These are phyloP conservation scores for Coniosporium apollinis DNA, from an alignment of 495 filamentous ascomycete genomes.

Conservation along the genomic window DNA sequence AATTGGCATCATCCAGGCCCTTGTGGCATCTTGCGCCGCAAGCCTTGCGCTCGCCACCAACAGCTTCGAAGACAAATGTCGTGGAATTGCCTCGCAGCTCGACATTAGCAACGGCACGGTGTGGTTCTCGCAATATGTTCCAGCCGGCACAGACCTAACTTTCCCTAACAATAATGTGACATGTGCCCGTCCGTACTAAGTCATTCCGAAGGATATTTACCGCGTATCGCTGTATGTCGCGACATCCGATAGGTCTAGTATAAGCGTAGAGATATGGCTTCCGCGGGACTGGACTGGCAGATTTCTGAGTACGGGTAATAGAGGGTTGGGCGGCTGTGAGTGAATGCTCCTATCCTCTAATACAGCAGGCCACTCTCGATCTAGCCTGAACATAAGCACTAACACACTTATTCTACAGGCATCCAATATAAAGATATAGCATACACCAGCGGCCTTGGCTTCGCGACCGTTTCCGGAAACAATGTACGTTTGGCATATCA, in stretches of 20 bases:
- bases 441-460: slow-evolving; percentile 27
- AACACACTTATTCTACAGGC: no score
- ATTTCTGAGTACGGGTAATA: slow-evolving; percentile 19
- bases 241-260: slow-evolving; percentile 35
- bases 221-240: slow-evolving; percentile 38
- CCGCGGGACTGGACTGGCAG: slow-evolving; percentile 24
- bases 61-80: no score
- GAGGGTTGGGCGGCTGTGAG: slow-evolving; percentile 17
- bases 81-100: no score
- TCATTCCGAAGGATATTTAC: slow-evolving; percentile 32
- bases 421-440: slow-evolving; percentile 16
- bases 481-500: no score
- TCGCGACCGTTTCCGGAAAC: slow-evolving; percentile 32
- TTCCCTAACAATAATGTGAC: slow-evolving; percentile 30
- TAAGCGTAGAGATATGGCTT: slow-evolving; percentile 44
- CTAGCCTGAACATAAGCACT: no score
- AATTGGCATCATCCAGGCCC: no score
- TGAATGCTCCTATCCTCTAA: no score
- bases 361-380: no score
- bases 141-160: slow-evolving; percentile 31
- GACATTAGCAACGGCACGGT: no score
- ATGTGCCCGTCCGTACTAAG: slow-evolving; percentile 27
- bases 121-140: no score
- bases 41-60: no score
- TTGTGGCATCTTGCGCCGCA: no score